These are phyloP conservation scores for Rhizodiscina lignyota DNA, from an alignment of 495 filamentous ascomycete species.

Conservation along the genomic window DNA sequence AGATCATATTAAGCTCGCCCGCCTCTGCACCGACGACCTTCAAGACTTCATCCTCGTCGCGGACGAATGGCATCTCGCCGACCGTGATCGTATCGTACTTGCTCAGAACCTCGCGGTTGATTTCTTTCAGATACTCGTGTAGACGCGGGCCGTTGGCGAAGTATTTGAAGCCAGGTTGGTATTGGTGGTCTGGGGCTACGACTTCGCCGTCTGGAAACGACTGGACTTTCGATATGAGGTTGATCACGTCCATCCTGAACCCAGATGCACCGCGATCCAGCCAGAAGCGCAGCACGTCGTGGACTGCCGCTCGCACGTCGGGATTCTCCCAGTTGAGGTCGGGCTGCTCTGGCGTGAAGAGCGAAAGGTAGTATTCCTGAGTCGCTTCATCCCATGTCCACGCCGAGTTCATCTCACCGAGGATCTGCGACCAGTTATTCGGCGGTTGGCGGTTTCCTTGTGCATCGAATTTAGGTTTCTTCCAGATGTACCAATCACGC, in stretches of 20 bases:
- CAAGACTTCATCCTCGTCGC: conserved; percentile 27
- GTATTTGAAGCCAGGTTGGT: conserved; percentile 27
- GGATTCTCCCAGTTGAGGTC: conserved; percentile 42
- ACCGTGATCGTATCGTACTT: conserved; percentile 35
- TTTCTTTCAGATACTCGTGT: conserved; percentile 34
- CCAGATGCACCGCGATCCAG: conserved; percentile 33
- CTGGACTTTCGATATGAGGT: conserved; percentile 33
- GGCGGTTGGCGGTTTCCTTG: conserved; percentile 36
- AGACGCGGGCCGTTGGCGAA: conserved; percentile 42
- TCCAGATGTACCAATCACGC: conserved; percentile 47
- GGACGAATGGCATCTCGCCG: conserved; percentile 32
- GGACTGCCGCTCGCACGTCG: conserved; percentile 29
- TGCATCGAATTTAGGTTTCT: conserved; percentile 27
- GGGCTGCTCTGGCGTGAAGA: conserved; percentile 33
- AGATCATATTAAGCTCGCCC: conserved; percentile 36
- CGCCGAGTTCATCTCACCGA: conserved; percentile 31
- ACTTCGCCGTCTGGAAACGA: conserved; percentile 28
- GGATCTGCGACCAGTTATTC: conserved; percentile 40
- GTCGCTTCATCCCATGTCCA: conserved; percentile 37
- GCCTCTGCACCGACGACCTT: conserved; percentile 27
- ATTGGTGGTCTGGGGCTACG: conserved; percentile 19
- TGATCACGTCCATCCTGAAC: conserved; percentile 41
- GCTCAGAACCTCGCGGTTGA: conserved; percentile 25
- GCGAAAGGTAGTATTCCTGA: conserved; percentile 35
- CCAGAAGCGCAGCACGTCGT: conserved; percentile 37